Percentiles rank a stretch among this genome's conserved stretches.
These are phyloP conservation scores for Neocatenulostroma microsporum DNA, from an alignment of 2,329 filamentous ascomycete genomes.

Conservation along the genomic window DNA sequence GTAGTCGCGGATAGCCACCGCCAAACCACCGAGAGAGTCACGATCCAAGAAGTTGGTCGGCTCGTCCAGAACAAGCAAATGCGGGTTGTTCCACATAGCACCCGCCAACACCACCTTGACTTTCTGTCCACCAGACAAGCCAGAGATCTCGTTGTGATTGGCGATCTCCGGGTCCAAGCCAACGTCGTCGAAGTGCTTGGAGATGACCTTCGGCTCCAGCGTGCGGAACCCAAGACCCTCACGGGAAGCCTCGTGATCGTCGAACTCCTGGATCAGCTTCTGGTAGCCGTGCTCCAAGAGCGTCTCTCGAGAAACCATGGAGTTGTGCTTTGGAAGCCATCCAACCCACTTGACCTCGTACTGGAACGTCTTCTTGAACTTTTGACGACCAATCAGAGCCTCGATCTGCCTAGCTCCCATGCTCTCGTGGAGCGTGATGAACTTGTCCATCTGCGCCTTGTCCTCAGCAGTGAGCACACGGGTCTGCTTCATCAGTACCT, in stretches of 20 bases:
- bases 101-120: slow-evolving; percentile 97
- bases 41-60: slow-evolving; percentile 99
- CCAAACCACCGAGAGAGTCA: slow-evolving; percentile 90
- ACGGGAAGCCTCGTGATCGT: slow-evolving; percentile 96
- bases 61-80: slow-evolving; percentile 94
- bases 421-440: slow-evolving; percentile 76
- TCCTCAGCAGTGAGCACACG: slow-evolving; percentile 81
- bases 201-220: slow-evolving; percentile 86
- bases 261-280: slow-evolving; percentile 95
- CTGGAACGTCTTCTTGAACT: slow-evolving; percentile 98
- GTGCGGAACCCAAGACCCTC: slow-evolving; percentile 95
- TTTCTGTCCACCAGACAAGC: slow-evolving; percentile 92
- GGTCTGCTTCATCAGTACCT: slow-evolving; percentile 96
- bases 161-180: slow-evolving; percentile 96
- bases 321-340: slow-evolving; percentile 87
- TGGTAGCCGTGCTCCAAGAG: slow-evolving; percentile 75
- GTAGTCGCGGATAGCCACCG: slow-evolving; percentile 97
- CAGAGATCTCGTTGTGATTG: slow-evolving; percentile 97
- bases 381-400: slow-evolving; percentile 87
- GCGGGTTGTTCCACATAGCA: slow-evolving; percentile 72
- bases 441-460: slow-evolving; percentile 83
- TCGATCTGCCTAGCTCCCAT: slow-evolving; percentile 71
- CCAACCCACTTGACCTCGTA: slow-evolving; percentile 95
- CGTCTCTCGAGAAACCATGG: slow-evolving; percentile 86
- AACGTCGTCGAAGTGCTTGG: slow-evolving; percentile 96